Conservation (phyloP, 164 flowering plant genomes). For the Houttuynia cordata region DNA sequence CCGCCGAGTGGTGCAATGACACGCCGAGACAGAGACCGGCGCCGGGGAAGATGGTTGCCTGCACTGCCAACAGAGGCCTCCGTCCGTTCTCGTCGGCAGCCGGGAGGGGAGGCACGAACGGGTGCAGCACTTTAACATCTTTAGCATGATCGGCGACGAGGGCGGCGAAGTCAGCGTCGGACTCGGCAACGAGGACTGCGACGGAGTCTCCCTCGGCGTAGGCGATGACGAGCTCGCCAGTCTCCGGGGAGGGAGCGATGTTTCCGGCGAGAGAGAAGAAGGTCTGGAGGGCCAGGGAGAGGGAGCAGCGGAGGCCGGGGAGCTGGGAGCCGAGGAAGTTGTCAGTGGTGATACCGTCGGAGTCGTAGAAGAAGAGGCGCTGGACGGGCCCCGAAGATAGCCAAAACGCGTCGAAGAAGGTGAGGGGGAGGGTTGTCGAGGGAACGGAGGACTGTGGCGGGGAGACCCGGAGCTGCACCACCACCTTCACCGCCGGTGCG, state of each 20-base stretch:
- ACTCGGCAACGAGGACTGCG: constrained; percentile 11
- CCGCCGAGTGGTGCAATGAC: constrained; percentile 1
- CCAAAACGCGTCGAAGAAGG: constrained; percentile 10
- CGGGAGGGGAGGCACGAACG: constrained; percentile 1
- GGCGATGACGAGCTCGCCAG: constrained; percentile 13
- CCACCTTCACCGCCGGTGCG: constrained; percentile 9
- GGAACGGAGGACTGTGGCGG: constrained; percentile 8
- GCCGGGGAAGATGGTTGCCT: constrained; percentile 11
- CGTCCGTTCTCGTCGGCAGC: background rate
- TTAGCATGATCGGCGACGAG: background rate
- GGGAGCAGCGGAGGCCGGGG: constrained; percentile 28
- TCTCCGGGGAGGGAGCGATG: constrained; percentile 13
- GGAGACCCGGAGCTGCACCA: background rate
- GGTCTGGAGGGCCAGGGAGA: constrained; percentile 29
- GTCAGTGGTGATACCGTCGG: constrained; percentile 5
- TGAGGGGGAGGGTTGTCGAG: constrained; percentile 2
- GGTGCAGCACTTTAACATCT: background rate
- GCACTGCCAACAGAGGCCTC: constrained; percentile 7
- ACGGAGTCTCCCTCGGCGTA: constrained; percentile 26
- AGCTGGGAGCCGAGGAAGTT: constrained; percentile 17
- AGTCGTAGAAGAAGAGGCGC: constrained; percentile 10
- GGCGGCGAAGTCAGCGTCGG: background rate
- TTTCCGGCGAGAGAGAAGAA: constrained; percentile 34
- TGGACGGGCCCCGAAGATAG: background rate
- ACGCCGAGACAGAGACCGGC: constrained; percentile 11